A percentile compares a stretch with the other conserved stretches of the same genome.
Conservation (phyloP, 768 basidiomycete species). For the Termitomyces sp. region DNA sequence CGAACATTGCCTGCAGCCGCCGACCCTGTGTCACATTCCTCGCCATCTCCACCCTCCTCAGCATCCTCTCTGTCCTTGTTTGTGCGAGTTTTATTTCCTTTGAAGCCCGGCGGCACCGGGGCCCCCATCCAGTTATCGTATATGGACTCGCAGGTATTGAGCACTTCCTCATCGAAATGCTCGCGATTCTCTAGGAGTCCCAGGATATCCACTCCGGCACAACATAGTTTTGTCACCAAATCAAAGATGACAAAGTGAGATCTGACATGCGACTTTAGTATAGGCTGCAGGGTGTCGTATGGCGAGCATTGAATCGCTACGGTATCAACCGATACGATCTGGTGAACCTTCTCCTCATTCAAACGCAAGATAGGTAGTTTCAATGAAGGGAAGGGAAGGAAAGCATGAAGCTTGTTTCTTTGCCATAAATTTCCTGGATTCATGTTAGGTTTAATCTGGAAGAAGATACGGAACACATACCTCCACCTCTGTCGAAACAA, state of each 20-base stretch:
- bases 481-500: background rate
- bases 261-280: background rate
- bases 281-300: background rate
- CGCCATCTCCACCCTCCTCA: no score
- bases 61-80: no score
- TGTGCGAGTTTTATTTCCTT: no score
- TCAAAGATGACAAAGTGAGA: background rate
- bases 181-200: background rate
- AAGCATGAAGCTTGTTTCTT: background rate
- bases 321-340: background rate
- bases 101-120: no score
- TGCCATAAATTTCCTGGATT: background rate
- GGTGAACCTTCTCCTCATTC: background rate
- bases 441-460: background rate
- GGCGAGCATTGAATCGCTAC: background rate
- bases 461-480: background rate
- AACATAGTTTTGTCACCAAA: background rate
- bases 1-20: no score
- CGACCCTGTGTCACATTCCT: no score
- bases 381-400: background rate
- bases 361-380: background rate
- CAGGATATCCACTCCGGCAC: background rate
- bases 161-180: background rate
- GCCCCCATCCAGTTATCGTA: no score
- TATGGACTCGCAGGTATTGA: no score